Evolutionary conservation across 768 basidiomycete genomes (phyloP), one percentile per base, ranked within the genome.

Genomic region (Termitomyces sp.): DNA sequence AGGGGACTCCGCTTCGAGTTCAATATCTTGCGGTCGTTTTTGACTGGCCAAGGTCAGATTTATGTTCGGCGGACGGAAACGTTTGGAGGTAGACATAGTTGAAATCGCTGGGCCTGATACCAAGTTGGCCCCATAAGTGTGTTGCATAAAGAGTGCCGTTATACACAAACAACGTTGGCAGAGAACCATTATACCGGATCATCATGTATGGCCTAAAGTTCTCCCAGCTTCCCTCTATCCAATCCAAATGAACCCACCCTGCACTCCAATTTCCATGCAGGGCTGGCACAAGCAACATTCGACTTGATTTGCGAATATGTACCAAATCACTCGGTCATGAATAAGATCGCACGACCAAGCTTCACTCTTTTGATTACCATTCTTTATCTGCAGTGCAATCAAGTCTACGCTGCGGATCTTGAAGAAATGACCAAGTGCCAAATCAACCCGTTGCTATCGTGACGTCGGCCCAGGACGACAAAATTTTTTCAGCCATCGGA

Each of bases 11-110:
- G 69, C 64, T 64, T 76, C 75, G 37, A 77, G 61, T 62, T 74
- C 68, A 47, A 76, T 72, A 29, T 65, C 61, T 29, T 71, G 71
- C 13, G 60, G 67, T 54, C 60, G 71, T 59, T 69, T 75, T 51
- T 74, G 70, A 44, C 60, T 64, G 36, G 71, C 71, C 55, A 69
- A 65, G 16, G 69, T 63, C 47, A 84, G 69, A 37, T 80, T 77
- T 59, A 84, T 77, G 54, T 78, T 80, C 26, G 82, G 81, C 7
- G 83, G 82, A 20, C 80, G 76, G 54, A 71, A 69, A 48, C 81
- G 77, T 67, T 76, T 79, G 54, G 69, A 53, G 49, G 63, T 65
- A 49, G 68, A 64, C 63, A 67, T 66, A 31, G 44, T 51, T 54
- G 51, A 41, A 20, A 52, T 41, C 10, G 36, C 50, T 37, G 22